Evolutionary conservation across 129 eudicot species (phyloP), one percentile per base, ranked within the genome.

Genomic region (Solidago caesia): DNA sequence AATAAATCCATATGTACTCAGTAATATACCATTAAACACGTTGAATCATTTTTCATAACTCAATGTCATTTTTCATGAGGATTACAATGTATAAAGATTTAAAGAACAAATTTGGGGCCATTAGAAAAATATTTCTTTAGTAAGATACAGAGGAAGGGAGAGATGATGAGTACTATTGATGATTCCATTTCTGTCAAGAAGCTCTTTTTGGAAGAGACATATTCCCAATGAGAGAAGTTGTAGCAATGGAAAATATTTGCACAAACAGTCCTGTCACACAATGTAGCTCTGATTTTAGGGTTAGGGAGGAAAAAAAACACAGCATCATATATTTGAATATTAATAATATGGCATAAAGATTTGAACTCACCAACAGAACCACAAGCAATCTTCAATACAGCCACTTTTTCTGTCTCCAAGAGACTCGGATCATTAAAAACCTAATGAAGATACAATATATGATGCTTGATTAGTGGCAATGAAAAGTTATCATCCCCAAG

Each of bases 181-280:
- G 42, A 56, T 65, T 72, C 14, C 61, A 76, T 79, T 64, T 33
- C 53, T 39, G 44, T 86, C 76, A 87, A 39, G 92, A 80, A 75
- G 95, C 83, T 82, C 87, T 82, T 84, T 86, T 90, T 64, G 94
- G 96, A 68, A 94, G 96, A 73, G 93, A 82, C 97, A 91, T 91
- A 62, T 88, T 91, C 79, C 82, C 73, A 9, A 88, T 79, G 26
- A 91, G 86, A 69, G 88, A 86, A 14, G 77, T 44, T 64, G 87
- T 87, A 70, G 55, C 75, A 52, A 87, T 52, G 10, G 88, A 79
- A 49, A 85, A 70, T 76, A 89, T 80, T 72, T 85, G 91, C 10
- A 83, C 82, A 75, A 77, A 60, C 53, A 82, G 12, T 72, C 86
- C 97, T 91, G 96, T 65, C 83, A 61, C 49, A 73, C 7, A 68